Evolutionary conservation across 345 rosid species (phyloP).

Genomic region (Euphorbia pulcherrima): DNA sequence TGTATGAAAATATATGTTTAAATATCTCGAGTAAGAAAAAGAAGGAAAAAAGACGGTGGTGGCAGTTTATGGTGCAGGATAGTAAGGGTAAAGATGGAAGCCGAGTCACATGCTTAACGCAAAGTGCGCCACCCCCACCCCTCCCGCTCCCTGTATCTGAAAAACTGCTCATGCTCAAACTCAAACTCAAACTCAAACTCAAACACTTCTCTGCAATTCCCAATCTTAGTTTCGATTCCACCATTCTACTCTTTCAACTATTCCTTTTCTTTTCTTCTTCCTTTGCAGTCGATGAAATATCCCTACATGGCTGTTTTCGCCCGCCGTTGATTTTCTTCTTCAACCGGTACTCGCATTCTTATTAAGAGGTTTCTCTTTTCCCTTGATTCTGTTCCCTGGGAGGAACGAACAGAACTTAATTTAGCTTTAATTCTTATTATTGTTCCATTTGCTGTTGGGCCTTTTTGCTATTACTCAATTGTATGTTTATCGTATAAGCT

Average conservation of each 20-base stretch:
- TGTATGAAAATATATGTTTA: no score
- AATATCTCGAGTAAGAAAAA: no score
- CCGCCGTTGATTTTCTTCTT: not conserved
- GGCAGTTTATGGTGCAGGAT: not conserved
- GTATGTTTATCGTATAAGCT: not conserved
- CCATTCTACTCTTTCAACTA: not conserved
- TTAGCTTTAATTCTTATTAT: not conserved
- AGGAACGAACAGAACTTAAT: not conserved
- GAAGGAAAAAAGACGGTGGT: no score
- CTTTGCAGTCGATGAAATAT: slow-evolving; percentile 1
- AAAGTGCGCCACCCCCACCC: not conserved
- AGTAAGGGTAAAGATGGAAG: not conserved
- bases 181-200: slow-evolving; percentile 1
- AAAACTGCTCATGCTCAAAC: not conserved
- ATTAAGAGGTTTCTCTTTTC: not conserved
- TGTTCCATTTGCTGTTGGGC: not conserved
- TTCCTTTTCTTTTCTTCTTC: not conserved
- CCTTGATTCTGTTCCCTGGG: not conserved
- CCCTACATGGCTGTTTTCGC: not conserved
- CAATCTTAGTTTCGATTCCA: not conserved
- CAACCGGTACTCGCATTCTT: not conserved
- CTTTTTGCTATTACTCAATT: not conserved
- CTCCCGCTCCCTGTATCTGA: not conserved
- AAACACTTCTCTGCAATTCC: not conserved
- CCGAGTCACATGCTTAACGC: not conserved